A percentile compares a stretch with the other conserved stretches of the same genome.
Conservation (phyloP, 768 basidiomycete genomes). For the Chalciporus piperatus region DNA sequence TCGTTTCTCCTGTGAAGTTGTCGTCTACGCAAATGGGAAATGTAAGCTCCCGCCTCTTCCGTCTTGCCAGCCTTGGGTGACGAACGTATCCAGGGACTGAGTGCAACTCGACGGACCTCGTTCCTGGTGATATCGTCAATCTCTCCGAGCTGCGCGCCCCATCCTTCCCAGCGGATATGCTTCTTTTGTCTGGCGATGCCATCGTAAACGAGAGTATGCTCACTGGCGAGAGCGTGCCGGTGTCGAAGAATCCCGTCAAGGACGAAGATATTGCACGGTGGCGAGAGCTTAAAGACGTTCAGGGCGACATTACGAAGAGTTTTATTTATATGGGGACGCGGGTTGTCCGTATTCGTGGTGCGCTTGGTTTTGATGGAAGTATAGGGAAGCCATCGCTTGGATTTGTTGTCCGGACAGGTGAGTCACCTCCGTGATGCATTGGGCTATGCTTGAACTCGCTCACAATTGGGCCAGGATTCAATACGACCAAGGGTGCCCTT, state of each 20-base stretch:
- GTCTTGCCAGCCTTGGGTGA: neutral
- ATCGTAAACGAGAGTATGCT: constrained; percentile 99
- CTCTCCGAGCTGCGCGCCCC: constrained; percentile 72
- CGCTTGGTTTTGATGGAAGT: constrained; percentile 49
- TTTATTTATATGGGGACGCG: constrained; percentile 91
- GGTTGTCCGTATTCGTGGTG: constrained; percentile 80
- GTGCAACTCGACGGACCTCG: constrained; percentile 72
- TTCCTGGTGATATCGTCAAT: constrained; percentile 92
- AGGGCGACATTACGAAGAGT: constrained; percentile 67
- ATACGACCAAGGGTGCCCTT: constrained; percentile 95
- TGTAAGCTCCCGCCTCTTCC: constrained; percentile 49
- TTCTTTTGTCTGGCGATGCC: constrained; percentile 92
- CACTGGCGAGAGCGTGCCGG: constrained; percentile 96
- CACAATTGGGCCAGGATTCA: constrained; percentile 63
- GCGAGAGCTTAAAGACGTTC: constrained; percentile 60
- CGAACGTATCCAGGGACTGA: constrained; percentile 52
- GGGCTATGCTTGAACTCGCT: neutral
- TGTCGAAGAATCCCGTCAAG: constrained; percentile 84
- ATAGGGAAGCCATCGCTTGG: constrained; percentile 66
- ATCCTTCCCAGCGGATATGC: constrained; percentile 84
- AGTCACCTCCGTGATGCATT: constrained; percentile 10
- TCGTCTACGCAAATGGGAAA: constrained; percentile 61
- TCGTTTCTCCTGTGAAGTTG: constrained; percentile 75
- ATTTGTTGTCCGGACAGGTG: constrained; percentile 84
- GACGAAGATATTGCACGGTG: constrained; percentile 73